phyloP scores from a whole-genome alignment of 306 rosid species.

The Fragaria ananassa region DNA sequence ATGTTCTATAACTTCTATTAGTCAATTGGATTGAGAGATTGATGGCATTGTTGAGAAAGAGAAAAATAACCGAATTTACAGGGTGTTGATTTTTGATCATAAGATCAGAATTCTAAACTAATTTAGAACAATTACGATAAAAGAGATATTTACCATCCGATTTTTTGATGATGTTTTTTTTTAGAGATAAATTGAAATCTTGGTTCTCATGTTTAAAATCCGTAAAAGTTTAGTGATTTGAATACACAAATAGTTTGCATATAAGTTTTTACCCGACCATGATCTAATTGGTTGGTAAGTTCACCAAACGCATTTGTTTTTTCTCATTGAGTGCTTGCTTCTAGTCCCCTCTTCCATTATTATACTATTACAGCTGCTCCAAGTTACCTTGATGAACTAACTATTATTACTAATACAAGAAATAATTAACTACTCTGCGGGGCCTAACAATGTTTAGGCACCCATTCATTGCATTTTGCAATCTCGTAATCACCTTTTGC shows the following conservation, averaged over 20 bases:
- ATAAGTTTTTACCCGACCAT: background rate
- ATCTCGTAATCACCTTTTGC: background rate
- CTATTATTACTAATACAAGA: background rate
- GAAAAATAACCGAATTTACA: background rate
- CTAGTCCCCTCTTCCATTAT: conserved; percentile 12
- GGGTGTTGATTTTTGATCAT: accelerated
- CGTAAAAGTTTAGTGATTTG: background rate
- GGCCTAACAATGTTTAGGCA: background rate
- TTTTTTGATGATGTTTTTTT: background rate
- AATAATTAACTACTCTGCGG: background rate
- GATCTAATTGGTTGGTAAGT: conserved; percentile 1
- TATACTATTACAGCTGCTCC: background rate
- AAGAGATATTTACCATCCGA: background rate
- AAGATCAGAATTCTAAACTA: accelerated
- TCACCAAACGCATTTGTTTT: conserved; percentile 10
- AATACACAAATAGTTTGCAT: background rate
- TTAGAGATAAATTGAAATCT: background rate
- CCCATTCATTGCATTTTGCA: background rate
- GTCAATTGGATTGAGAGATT: background rate
- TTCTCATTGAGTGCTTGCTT: conserved; percentile 5
- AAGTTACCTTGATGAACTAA: conserved; percentile 5
- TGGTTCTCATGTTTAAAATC: accelerated
- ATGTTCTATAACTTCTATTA: background rate
- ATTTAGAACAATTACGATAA: too few species aligned
- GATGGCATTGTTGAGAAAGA: background rate